Base-by-base conservation (phyloP, 176 grass and related monocot species). In the Aechmea fasciata region DNA sequence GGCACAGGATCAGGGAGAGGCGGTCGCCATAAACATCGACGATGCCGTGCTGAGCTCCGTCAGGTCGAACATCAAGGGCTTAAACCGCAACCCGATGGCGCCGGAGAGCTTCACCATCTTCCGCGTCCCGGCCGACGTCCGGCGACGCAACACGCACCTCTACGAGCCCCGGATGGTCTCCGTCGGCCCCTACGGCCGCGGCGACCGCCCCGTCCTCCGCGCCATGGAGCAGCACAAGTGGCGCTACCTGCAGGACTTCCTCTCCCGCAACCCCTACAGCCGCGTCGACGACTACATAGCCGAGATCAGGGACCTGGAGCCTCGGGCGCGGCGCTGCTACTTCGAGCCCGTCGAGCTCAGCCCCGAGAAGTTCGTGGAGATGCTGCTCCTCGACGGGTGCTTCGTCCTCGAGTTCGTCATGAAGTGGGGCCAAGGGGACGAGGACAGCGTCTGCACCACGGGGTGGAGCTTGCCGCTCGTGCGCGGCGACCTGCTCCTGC, bases 131-230 rank as follows among this genome's bases (percentile, higher is more conserved):
- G n/a, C 48, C 33, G 13, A 71, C 22, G 65, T 79, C 41, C 69
- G 69, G 0, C 53, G 66, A 7, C 54, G 49, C 11, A 65, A 79
- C 67, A 64, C 29, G 57, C 57, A 79, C 20, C 20, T 65, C 48
- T 79, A 79, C 19, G 69, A 79, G 69, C 77, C 77, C n/a, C 53
- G 53, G 19, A 55, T 78, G 15, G 65, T 78, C 48, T 70, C 75
- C 0, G 41, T 76, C 23, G 73, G 73, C 14, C 73, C 73, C 3
- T 76, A 76, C 9, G 48, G 66, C 50, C 0, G 22, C 22, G 22
- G 22, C 22, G 22, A 23, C 22, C 48, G 6, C 0, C 67, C 52
- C 6, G 2, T 5, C 29, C 51, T 70, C 12, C 17, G 1, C 2
- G 52, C 65, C 3, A 78, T 78, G 75, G 75, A 78, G 18, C 22